Evolutionary conservation across 768 basidiomycete genomes (phyloP).

Genomic region (Suillus subalutaceus): DNA sequence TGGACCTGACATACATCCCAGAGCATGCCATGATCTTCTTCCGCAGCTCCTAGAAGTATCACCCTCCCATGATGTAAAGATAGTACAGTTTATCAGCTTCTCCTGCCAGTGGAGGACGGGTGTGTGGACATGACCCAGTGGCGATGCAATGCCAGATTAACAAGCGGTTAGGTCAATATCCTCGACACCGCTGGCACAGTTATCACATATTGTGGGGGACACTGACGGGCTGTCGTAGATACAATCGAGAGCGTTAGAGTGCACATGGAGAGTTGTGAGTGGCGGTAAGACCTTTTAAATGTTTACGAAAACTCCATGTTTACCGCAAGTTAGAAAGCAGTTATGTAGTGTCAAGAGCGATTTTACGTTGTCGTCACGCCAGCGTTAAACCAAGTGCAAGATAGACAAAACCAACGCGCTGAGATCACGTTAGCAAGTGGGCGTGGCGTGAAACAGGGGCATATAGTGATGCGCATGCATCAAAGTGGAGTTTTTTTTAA

Average conservation of each 20-base stretch:
- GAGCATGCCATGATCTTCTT: too few species aligned
- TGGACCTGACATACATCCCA: too few species aligned
- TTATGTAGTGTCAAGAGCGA: not conserved
- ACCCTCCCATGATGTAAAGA: not conserved
- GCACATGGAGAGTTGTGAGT: not conserved
- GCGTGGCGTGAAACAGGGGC: not conserved
- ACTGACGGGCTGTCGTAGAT: not conserved
- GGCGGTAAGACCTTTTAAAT: not conserved
- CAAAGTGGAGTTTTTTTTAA: not conserved
- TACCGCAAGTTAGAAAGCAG: not conserved
- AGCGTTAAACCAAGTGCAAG: not conserved
- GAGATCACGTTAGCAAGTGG: not conserved
- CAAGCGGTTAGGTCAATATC: not conserved
- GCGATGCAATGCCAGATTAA: not conserved
- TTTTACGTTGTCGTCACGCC: not conserved
- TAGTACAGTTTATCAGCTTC: too few species aligned
- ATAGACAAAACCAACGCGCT: not conserved
- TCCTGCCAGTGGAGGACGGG: not conserved
- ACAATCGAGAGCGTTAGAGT: not conserved
- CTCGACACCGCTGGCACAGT: too few species aligned
- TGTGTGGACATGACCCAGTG: not conserved
- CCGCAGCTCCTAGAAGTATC: too few species aligned
- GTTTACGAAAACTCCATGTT: not conserved
- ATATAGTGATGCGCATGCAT: not conserved
- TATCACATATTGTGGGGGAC: not conserved